Evolutionary conservation across 805 yeast species (phyloP), one percentile per base, ranked within the genome.

Genomic region (Suhomyces faveliae): DNA sequence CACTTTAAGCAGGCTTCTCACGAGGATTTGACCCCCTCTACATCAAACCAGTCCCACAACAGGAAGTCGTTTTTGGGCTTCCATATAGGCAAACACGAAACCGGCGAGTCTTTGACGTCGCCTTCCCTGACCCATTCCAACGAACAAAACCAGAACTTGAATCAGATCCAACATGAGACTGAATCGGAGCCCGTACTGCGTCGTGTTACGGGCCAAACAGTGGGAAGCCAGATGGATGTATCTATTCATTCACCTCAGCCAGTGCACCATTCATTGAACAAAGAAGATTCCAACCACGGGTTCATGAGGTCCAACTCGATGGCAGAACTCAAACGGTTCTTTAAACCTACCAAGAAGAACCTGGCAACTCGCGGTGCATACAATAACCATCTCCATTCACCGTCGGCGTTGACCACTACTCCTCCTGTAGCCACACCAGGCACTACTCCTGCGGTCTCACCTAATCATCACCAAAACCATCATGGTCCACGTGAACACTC

Each of bases 271-370:
- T 25, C 49, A 42, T 40, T 43, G 11, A 40, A 41, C 40, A 40
- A 38, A 22, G 51, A 45, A 30, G 51, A 48, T 35, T 54, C 67
- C 5, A 57, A 61, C 50, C 71, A 66, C 49, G 60, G 63, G 7
- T 67, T 67, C 43, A 59, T 63, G 56, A 67, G 66, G 45, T 57
- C 73, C 6, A 67, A 63, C 49, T 81, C 89, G 20, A 84, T 85
- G 87, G 84, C 79, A 20, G 90, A 85, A 55, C 68, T 85, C 63
- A 85, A 85, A 60, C 74, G 87, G 58, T 84, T 85, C 55, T 85
- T 85, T 63, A 80, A 87, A 59, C 87, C 88, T 4, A 64, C 73
- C 6, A 76, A 67, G 48, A 71, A 70, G 48, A 53, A 50, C 27
- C 54, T 66, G 22, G 40, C 27, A 6, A 33, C 49, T 10, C 40